phyloP scores from a whole-genome alignment of 2,329 filamentous ascomycete genomes.

The Didymella sp. region DNA sequence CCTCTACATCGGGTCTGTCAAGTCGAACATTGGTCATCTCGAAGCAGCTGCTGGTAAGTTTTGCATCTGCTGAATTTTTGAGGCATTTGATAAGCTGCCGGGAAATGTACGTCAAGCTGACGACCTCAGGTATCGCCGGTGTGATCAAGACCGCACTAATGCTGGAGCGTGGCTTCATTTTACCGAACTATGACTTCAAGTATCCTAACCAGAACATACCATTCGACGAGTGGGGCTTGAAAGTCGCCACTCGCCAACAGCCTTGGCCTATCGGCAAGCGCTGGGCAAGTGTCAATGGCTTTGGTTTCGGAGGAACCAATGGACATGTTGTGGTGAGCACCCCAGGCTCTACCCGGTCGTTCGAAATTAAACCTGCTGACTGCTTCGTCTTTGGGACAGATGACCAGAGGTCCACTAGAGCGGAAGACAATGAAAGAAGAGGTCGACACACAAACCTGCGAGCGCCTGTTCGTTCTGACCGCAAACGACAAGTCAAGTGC shows the following conservation, averaged over 20 bases:
- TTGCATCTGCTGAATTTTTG: background rate
- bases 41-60: conserved; percentile 47
- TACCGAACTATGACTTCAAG: conserved; percentile 33
- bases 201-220: conserved; percentile 25
- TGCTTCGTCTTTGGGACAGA: conserved; percentile 31
- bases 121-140: background rate
- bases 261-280: conserved; percentile 28
- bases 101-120: conserved; percentile 32
- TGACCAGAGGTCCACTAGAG: conserved; percentile 20
- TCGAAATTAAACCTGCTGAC: conserved; percentile 36
- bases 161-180: conserved; percentile 48
- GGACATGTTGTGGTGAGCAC: conserved; percentile 12
- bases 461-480: conserved; percentile 18
- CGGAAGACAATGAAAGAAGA: conserved; percentile 34
- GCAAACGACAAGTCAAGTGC: conserved; percentile 19
- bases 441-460: conserved; percentile 23
- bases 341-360: background rate
- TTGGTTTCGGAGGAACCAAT: conserved; percentile 35
- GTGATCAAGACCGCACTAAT: conserved; percentile 51
- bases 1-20: conserved; percentile 15
- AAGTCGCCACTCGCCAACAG: conserved; percentile 21
- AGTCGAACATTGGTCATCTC: conserved; percentile 48
- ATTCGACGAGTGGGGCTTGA: conserved; percentile 18
- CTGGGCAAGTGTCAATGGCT: conserved; percentile 57
- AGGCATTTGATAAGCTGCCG: background rate